Percentiles rank a stretch among this genome's conserved stretches.
These are phyloP conservation scores for Saccharomyces hybrid DNA, from an alignment of 1,139 yeast species.

Conservation along the genomic window DNA sequence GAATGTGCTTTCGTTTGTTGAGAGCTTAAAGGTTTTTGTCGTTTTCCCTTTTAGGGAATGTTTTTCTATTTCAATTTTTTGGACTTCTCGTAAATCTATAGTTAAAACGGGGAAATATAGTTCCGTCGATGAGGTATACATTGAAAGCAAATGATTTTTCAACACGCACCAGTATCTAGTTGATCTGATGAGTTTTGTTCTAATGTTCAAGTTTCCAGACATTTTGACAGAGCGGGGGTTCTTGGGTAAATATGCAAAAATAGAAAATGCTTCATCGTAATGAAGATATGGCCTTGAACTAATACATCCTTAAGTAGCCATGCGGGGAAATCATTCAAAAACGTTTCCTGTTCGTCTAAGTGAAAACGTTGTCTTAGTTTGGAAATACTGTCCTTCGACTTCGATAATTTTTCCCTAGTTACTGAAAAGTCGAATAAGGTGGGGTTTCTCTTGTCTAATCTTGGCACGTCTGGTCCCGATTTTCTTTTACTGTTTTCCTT, in stretches of 20 bases:
- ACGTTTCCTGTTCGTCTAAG: slow-evolving; percentile 43
- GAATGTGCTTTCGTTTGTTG: slow-evolving; percentile 53
- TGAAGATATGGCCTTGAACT: slow-evolving; percentile 74
- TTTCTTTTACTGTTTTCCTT: slow-evolving; percentile 6
- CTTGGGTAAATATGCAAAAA: slow-evolving; percentile 81
- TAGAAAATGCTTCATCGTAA: slow-evolving; percentile 57
- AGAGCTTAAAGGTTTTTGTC: slow-evolving; percentile 39
- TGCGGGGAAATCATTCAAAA: slow-evolving; percentile 54
- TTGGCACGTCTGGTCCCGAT: background rate
- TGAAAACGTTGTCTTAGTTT: slow-evolving; percentile 34
- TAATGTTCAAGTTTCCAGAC: slow-evolving; percentile 31
- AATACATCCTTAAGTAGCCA: slow-evolving; percentile 81
- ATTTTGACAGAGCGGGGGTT: slow-evolving; percentile 24
- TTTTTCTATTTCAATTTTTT: slow-evolving; percentile 42
- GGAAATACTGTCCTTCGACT: background rate
- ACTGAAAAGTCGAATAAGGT: slow-evolving; percentile 36
- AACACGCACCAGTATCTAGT: slow-evolving; percentile 71
- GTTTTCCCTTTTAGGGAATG: slow-evolving; percentile 14
- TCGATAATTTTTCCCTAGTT: slow-evolving; percentile 15
- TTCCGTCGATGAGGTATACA: slow-evolving; percentile 67
- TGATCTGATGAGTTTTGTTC: slow-evolving; percentile 20
- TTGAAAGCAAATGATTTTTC: slow-evolving; percentile 58
- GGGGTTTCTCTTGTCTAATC: slow-evolving; percentile 11
- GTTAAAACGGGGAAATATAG: slow-evolving; percentile 74
- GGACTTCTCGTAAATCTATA: slow-evolving; percentile 61